Base-by-base conservation (phyloP, 2,329 filamentous ascomycete genomes). In the Diaporthe amygdali region DNA sequence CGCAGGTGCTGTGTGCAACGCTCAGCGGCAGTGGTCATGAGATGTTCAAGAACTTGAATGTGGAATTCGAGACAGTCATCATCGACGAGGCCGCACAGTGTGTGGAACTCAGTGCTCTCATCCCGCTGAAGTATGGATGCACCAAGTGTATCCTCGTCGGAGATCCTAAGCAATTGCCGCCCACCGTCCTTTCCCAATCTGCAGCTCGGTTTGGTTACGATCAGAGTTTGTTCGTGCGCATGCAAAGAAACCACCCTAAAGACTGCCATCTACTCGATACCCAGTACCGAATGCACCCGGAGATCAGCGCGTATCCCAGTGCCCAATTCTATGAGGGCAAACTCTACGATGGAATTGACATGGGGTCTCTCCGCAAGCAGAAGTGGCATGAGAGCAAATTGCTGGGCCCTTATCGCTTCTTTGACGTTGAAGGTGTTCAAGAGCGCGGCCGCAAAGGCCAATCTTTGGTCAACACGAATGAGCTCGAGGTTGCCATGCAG, bases 251-350 rank as follows among this genome's bases (percentile, higher is more conserved):
- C 74, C 92, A 96, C 76, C 94, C 94, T 0, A 86, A 93, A 39
- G 93, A 97, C 74, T 91, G 99, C 20, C 96, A 99, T 84, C 87
- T 99, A 32, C 90, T 99, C n/a, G 96, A 98, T 79, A 96, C 93
- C 69, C 96, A 99, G 79, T 99, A 99, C 80, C 96, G 96, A 82
- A 99, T 99, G 97, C 96, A 99, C 83, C 96, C 97, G 0, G 94
- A 96, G 75, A 99, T 99, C 79, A 97, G 95, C 81, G 82, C 86
- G 66, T 99, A 98, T 81, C 96, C 97, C 1, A 97, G 95, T 80
- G 85, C 88, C 76, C 92, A 95, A 66, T 99, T 99, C 83, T 99
- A 99, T 83, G 94, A 98, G 79, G 91, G 94, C 34, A 90, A 91
- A 74, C 89, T 99, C 14, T 86, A 95, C 74, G 95, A 99, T 80